These are phyloP conservation scores for Trypanosoma rangeli DNA, from an alignment of 208 protist genomes.

Conservation along the genomic window DNA sequence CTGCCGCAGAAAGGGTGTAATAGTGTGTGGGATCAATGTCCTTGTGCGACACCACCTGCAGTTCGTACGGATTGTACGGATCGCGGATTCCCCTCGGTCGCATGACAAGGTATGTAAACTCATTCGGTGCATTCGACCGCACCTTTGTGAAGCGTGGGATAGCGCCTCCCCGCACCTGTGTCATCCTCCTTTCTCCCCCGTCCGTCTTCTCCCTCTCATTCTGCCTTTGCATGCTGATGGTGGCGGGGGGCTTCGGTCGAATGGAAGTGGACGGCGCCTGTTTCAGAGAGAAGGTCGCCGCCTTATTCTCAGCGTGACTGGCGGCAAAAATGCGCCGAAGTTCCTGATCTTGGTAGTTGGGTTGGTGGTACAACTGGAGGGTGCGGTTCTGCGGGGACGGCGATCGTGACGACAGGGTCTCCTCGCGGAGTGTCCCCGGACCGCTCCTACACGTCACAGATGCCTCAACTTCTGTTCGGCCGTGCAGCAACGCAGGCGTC, in stretches of 20 bases:
- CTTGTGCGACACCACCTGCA: constrained; percentile 91
- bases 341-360: constrained; percentile 46
- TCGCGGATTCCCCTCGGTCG: constrained; percentile 80
- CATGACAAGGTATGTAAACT: constrained; percentile 91
- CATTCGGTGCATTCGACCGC: constrained; percentile 81
- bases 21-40: constrained; percentile 85
- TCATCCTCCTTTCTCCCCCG: not conserved
- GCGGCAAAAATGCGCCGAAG: constrained; percentile 52
- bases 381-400: constrained; percentile 16
- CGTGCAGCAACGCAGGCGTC: not conserved
- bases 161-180: constrained; percentile 3
- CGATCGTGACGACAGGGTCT: constrained; percentile 23
- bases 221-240: not conserved
- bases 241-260: constrained; percentile 33
- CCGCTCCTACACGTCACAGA: not conserved
- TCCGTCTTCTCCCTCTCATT: not conserved
- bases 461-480: not conserved
- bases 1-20: constrained; percentile 92
- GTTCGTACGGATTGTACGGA: constrained; percentile 93
- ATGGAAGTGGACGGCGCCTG: constrained; percentile 23
- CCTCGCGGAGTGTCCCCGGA: not conserved
- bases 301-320: constrained; percentile 33
- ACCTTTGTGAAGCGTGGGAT: constrained; percentile 80
- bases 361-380: constrained; percentile 77
- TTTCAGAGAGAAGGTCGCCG: constrained; percentile 25